Percentiles rank a stretch among this genome's conserved stretches.
Conservation (phyloP, 2,329 filamentous ascomycete genomes). For the Stachybotrys elegans region DNA sequence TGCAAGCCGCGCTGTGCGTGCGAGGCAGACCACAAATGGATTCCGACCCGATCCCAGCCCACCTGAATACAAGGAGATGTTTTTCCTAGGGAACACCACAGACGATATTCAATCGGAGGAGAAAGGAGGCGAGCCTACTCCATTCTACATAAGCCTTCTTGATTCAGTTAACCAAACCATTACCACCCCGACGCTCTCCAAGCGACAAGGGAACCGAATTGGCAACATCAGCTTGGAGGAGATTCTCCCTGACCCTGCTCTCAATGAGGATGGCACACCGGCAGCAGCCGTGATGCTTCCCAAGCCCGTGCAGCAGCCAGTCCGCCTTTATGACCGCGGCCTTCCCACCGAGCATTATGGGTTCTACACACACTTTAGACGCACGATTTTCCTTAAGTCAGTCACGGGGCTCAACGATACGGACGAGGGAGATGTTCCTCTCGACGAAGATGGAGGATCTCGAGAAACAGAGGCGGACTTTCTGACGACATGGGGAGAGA, state of each 20-base stretch:
- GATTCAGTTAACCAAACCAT: conserved; percentile 33
- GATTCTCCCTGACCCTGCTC: conserved; percentile 57
- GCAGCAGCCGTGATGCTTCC: conserved; percentile 69
- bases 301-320: conserved; percentile 65
- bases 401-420: conserved; percentile 42
- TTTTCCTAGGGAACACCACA: conserved; percentile 80
- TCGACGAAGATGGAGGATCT: conserved; percentile 52
- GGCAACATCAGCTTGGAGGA: conserved; percentile 23
- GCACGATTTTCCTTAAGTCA: conserved; percentile 75
- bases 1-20: conserved; percentile 16
- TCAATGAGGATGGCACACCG: conserved; percentile 66
- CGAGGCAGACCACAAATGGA: conserved; percentile 10
- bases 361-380: conserved; percentile 89
- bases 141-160: conserved; percentile 79
- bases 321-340: conserved; percentile 81
- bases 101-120: conserved; percentile 61
- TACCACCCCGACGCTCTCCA: conserved; percentile 17
- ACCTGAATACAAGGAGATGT: conserved; percentile 64
- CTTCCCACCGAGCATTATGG: conserved; percentile 81
- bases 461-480: conserved; percentile 47
- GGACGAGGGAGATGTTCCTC: conserved; percentile 31
- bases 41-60: conserved; percentile 51
- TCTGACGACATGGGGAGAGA: conserved; percentile 55
- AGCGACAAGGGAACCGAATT: conserved; percentile 13
- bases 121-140: conserved; percentile 81